These are phyloP conservation scores for Candolleomyces eurysporus DNA, from an alignment of 768 basidiomycete species.

Conservation along the genomic window DNA sequence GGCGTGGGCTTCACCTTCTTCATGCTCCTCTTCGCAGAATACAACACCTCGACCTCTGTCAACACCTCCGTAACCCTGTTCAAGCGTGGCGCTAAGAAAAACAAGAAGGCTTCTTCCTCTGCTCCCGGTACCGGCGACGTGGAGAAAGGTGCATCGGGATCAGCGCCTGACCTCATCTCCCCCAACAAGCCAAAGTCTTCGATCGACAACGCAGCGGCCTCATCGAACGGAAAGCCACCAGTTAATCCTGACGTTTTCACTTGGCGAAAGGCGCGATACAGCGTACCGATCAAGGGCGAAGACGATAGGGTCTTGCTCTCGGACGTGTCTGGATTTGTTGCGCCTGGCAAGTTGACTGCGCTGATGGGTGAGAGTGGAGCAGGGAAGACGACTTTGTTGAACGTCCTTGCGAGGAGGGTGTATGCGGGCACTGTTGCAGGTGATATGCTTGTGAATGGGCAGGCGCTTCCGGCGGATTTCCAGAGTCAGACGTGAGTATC, in stretches of 20 bases:
- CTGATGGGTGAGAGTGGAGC: conserved; percentile 65
- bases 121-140: conserved; percentile 16
- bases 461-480: conserved; percentile 53
- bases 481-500: conserved; percentile 52
- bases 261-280: conserved; percentile 74
- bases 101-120: conserved; percentile 9
- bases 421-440: conserved; percentile 49
- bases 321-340: conserved; percentile 77
- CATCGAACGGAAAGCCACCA: conserved; percentile 4
- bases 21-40: conserved; percentile 59
- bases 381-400: conserved; percentile 58
- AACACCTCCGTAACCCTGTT: conserved; percentile 52
- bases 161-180: conserved; percentile 5
- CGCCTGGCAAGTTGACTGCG: conserved; percentile 78
- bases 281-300: conserved; percentile 54
- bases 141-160: conserved; percentile 4
- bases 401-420: conserved; percentile 53
- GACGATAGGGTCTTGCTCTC: conserved; percentile 51
- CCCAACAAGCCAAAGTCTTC: conserved; percentile 25
- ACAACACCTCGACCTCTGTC: conserved; percentile 36
- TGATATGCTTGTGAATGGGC: conserved; percentile 56
- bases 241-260: conserved; percentile 66
- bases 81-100: conserved; percentile 50
- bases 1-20: conserved; percentile 52
- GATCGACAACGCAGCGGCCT: conserved; percentile 8